These are phyloP conservation scores for Aspergillus kassunensis DNA, from an alignment of 495 filamentous ascomycete genomes.

Conservation along the genomic window DNA sequence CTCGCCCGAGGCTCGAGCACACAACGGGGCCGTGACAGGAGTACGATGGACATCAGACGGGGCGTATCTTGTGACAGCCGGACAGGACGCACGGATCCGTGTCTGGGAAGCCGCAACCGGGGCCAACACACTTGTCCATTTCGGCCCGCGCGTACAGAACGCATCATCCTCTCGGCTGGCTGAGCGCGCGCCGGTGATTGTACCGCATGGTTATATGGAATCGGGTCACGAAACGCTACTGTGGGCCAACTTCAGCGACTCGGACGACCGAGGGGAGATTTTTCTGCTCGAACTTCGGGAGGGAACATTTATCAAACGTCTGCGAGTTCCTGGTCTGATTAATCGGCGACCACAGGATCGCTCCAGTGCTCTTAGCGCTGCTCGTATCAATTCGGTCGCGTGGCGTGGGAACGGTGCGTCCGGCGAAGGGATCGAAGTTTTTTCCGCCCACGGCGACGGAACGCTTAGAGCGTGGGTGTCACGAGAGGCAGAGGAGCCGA, in stretches of 20 bases:
- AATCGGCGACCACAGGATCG: slow-evolving; percentile 30
- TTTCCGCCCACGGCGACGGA: slow-evolving; percentile 52
- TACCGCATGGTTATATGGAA: slow-evolving; percentile 48
- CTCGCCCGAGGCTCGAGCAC: slow-evolving; percentile 55
- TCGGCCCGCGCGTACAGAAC: slow-evolving; percentile 75
- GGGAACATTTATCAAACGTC: slow-evolving; percentile 64
- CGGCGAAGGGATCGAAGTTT: slow-evolving; percentile 45
- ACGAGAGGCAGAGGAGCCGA: slow-evolving; percentile 48
- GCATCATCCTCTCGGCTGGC: slow-evolving; percentile 51
- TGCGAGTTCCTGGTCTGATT: slow-evolving; percentile 58
- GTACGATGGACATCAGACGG: slow-evolving; percentile 80
- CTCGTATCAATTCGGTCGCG: slow-evolving; percentile 62
- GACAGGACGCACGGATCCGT: slow-evolving; percentile 75
- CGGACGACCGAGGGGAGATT: slow-evolving; percentile 58
- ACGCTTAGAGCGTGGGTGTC: slow-evolving; percentile 53
- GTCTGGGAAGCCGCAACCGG: slow-evolving; percentile 80
- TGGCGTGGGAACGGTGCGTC: slow-evolving; percentile 59
- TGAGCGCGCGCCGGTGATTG: slow-evolving; percentile 56
- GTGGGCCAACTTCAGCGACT: slow-evolving; percentile 65
- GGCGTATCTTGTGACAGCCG: slow-evolving; percentile 66
- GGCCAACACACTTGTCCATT: slow-evolving; percentile 77
- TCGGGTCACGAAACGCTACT: slow-evolving; percentile 61
- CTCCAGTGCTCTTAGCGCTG: slow-evolving; percentile 40
- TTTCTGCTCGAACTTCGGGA: slow-evolving; percentile 71
- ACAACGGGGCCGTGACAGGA: slow-evolving; percentile 75